phyloP scores from a whole-genome alignment of 345 rosid genomes.

The Eucalyptus regnans region DNA sequence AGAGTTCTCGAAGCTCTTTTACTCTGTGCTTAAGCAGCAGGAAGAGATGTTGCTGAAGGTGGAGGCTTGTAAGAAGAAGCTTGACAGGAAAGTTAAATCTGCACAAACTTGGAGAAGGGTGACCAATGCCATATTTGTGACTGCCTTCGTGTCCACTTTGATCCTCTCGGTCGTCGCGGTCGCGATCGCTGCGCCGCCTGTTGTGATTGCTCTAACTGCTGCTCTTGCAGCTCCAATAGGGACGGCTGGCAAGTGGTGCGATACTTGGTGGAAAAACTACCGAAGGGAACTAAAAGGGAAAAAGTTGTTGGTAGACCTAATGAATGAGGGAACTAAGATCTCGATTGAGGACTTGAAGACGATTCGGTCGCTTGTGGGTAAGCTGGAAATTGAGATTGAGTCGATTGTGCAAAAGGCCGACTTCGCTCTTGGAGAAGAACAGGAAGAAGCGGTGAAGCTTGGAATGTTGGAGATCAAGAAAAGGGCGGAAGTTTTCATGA shows the following conservation, averaged over 20 bases:
- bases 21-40: conserved; percentile 38
- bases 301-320: conserved; percentile 23
- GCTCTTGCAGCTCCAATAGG: conserved; percentile 65
- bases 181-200: conserved; percentile 65
- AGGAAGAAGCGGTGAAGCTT: conserved; percentile 36
- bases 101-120: conserved; percentile 67
- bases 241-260: conserved; percentile 72
- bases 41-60: conserved; percentile 30
- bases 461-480: conserved; percentile 73
- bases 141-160: conserved; percentile 61
- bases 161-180: conserved; percentile 86
- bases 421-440: conserved; percentile 40
- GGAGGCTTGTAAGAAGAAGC: conserved; percentile 21
- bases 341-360: conserved; percentile 50
- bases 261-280: conserved; percentile 45
- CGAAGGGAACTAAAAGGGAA: conserved; percentile 39
- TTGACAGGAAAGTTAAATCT: conserved; percentile 42
- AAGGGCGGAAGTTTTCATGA: conserved; percentile 42
- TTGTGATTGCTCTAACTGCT: conserved; percentile 50
- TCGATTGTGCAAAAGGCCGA: conserved; percentile 38
- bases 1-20: conserved; percentile 43
- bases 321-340: conserved; percentile 27
- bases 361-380: conserved; percentile 36
- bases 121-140: conserved; percentile 55
- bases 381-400: conserved; percentile 41